Percentiles rank a stretch among this genome's conserved stretches.
Evolutionary conservation across 768 basidiomycete genomes (phyloP).

Genomic region (Tubosaeta sp.): DNA sequence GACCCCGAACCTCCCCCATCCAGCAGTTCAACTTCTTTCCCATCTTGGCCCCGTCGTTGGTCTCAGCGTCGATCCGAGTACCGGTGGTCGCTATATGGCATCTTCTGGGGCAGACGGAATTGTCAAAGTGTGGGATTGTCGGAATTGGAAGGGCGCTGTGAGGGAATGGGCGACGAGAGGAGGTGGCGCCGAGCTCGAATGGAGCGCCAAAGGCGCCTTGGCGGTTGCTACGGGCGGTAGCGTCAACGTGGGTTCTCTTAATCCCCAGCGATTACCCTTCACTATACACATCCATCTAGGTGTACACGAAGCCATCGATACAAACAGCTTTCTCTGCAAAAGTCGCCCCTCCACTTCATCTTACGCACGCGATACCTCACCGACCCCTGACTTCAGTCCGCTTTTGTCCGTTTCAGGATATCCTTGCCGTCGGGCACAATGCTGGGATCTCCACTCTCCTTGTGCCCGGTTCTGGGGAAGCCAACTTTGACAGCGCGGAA

Average conservation of each 20-base stretch:
- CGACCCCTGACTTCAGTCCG: constrained; percentile 69
- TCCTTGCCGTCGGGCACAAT: constrained; percentile 74
- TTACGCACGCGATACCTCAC: constrained; percentile 82
- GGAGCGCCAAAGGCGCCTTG: constrained; percentile 82
- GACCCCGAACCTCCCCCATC: constrained; percentile 92
- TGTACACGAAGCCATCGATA: constrained; percentile 70
- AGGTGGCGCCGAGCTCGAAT: constrained; percentile 66
- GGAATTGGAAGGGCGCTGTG: constrained; percentile 91
- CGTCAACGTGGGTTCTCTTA: constrained; percentile 59
- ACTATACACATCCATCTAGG: constrained; percentile 34
- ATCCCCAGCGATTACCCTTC: not conserved
- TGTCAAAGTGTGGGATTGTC: constrained; percentile 95
- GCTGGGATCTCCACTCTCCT: constrained; percentile 80
- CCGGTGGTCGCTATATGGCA: constrained; percentile 87
- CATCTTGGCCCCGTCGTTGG: constrained; percentile 85
- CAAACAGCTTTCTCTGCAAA: constrained; percentile 47
- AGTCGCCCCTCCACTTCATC: constrained; percentile 73
- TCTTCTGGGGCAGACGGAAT: constrained; percentile 83
- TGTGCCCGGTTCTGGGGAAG: constrained; percentile 89
- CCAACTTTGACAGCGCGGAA: constrained; percentile 91
- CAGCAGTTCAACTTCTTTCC: constrained; percentile 87
- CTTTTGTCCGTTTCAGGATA: constrained; percentile 90
- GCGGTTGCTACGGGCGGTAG: constrained; percentile 79
- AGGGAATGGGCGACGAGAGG: constrained; percentile 74
- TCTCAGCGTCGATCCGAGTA: constrained; percentile 78